Percentiles rank a stretch among this genome's conserved stretches.
Conservation (phyloP, 768 basidiomycete genomes). For the Kwoniella dendrophila region DNA sequence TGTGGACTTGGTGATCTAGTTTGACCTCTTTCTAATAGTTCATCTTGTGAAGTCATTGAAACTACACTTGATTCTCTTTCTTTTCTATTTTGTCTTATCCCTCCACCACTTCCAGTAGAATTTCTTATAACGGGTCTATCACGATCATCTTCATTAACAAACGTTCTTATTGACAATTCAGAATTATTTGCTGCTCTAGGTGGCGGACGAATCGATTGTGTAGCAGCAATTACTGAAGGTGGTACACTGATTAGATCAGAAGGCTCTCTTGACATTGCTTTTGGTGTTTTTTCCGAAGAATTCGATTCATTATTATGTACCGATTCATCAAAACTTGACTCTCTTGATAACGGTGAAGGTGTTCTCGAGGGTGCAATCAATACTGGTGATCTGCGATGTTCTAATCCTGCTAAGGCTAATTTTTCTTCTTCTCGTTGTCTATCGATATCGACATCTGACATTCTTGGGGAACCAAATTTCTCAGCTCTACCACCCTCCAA, state of each 20-base stretch:
- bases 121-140: slow-evolving; percentile 24
- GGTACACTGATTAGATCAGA: slow-evolving; percentile 17
- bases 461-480: slow-evolving; percentile 43
- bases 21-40: slow-evolving; percentile 23
- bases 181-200: slow-evolving; percentile 28
- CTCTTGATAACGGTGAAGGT: slow-evolving; percentile 34
- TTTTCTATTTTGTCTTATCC: slow-evolving; percentile 6
- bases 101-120: too few relatives aligned
- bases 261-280: slow-evolving; percentile 10
- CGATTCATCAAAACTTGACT: slow-evolving; percentile 28
- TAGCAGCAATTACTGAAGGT: slow-evolving; percentile 32
- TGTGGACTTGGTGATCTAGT: slow-evolving; percentile 10
- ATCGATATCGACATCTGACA: slow-evolving; percentile 34
- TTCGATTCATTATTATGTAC: not conserved
- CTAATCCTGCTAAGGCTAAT: slow-evolving; percentile 35
- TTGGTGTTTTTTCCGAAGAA: slow-evolving; percentile 22
- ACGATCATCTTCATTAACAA: slow-evolving; percentile 27
- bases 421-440: slow-evolving; percentile 38
- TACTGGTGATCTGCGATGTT: slow-evolving; percentile 33
- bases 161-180: slow-evolving; percentile 11
- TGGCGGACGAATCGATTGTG: slow-evolving; percentile 32
- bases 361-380: slow-evolving; percentile 23
- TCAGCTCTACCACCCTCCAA: slow-evolving; percentile 54
- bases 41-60: slow-evolving; percentile 33
- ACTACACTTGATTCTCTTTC: slow-evolving; percentile 38